Conservation (phyloP, 768 basidiomycete genomes). For the Paxillus ammoniavirescens region DNA sequence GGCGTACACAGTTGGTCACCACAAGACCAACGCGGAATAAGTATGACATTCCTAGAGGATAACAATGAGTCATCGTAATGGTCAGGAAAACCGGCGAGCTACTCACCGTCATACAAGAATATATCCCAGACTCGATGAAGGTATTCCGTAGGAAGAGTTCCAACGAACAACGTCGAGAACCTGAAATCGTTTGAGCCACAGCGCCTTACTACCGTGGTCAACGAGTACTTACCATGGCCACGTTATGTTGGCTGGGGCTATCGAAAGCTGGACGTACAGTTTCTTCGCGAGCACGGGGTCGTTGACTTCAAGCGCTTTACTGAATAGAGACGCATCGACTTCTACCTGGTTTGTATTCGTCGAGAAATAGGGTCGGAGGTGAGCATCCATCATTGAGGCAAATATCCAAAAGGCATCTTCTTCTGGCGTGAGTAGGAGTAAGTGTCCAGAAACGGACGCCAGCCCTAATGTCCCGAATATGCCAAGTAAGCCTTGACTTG, state of each 20-base stretch:
- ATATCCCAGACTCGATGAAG: constrained; percentile 80
- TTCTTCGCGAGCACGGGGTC: constrained; percentile 64
- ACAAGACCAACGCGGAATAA: constrained; percentile 74
- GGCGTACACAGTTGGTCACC: constrained; percentile 58
- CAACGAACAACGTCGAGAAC: constrained; percentile 74
- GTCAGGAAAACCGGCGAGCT: background rate
- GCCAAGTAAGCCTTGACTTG: background rate
- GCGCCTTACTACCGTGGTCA: background rate
- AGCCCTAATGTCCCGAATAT: constrained; percentile 44
- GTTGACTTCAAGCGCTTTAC: constrained; percentile 61
- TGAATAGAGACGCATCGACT: constrained; percentile 72
- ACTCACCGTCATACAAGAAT: constrained; percentile 75
- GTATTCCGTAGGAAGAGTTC: constrained; percentile 60
- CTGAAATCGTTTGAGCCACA: constrained; percentile 32
- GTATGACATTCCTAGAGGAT: constrained; percentile 59
- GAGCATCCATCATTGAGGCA: constrained; percentile 80
- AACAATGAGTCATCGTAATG: constrained; percentile 1
- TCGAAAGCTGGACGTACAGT: constrained; percentile 61
- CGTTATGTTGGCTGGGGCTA: constrained; percentile 57
- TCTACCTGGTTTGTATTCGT: constrained; percentile 60
- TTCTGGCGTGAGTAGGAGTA: constrained; percentile 74
- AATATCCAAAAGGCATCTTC: constrained; percentile 94
- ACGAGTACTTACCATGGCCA: constrained; percentile 53
- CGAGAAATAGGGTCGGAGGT: constrained; percentile 78
- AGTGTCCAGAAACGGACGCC: constrained; percentile 66